Conservation (phyloP, 2,329 filamentous ascomycete genomes). For the Arthrobotrys entomopaga region DNA sequence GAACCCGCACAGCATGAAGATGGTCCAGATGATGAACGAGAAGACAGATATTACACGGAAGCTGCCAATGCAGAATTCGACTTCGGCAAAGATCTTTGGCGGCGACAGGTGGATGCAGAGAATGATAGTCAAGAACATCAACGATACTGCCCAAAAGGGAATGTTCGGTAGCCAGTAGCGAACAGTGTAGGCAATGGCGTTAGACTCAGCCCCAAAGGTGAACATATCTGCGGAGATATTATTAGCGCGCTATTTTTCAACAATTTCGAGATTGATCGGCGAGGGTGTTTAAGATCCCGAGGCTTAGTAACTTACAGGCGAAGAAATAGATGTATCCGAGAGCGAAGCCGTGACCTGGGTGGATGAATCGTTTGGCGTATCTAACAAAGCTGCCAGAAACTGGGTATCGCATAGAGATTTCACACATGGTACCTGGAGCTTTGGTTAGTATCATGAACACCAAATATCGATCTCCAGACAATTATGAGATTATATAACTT, state of each 20-base stretch:
- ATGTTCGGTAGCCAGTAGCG: constrained; percentile 40
- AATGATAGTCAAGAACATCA: constrained; percentile 39
- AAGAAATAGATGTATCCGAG: constrained; percentile 61
- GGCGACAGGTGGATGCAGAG: constrained; percentile 37
- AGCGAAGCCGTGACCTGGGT: constrained; percentile 65
- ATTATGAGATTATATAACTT: constrained; percentile 62
- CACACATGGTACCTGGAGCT: constrained; percentile 59
- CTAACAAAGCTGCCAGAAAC: constrained; percentile 66
- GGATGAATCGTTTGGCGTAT: constrained; percentile 66
- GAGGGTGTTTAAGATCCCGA: not conserved
- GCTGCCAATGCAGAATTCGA: constrained; percentile 52
- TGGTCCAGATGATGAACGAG: constrained; percentile 50
- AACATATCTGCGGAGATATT: constrained; percentile 39
- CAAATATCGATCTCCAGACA: not conserved
- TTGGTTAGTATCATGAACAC: not conserved
- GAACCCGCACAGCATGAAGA: constrained; percentile 46
- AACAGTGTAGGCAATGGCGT: constrained; percentile 42
- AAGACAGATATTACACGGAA: constrained; percentile 49
- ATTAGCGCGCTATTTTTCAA: constrained; percentile 33
- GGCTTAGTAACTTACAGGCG: constrained; percentile 33
- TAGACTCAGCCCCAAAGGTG: constrained; percentile 52
- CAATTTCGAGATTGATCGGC: constrained; percentile 14
- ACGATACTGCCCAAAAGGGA: constrained; percentile 36
- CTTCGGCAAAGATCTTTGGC: constrained; percentile 51
- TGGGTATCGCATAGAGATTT: constrained; percentile 63